Base-by-base conservation (phyloP, 257 asterid genomes). In the Apocynum venetum region DNA sequence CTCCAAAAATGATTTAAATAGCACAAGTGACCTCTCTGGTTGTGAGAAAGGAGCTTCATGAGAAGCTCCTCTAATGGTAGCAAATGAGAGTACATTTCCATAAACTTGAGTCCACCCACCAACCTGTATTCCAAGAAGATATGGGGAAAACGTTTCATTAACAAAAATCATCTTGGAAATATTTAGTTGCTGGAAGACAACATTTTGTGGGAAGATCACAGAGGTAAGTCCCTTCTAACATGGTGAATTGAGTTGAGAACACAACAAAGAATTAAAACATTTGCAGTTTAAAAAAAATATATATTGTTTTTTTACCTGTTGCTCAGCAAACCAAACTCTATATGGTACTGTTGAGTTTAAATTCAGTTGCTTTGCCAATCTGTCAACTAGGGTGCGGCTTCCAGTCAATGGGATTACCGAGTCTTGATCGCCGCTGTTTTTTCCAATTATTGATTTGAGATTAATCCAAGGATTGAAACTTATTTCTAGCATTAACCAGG, bases 21-120 rank as follows among this genome's bases (percentile, higher is more conserved):
- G 82, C 76, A 91, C 93, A 4, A 89, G 86, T 31, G 96, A 89
- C 79, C 96, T 86, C 78, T 86, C 85, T 13, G 96, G 96, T 83
- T 91, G 91, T 48, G 96, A 89, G 80, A 91, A 89, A 13, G 96
- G 96, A 83, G 86, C 96, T 84, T 91, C 96, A 78, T 89, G 96
- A 75, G 93, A 87, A 71, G 96, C 96, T 6, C 89, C 96, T 85
- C 96, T 83, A n/a, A 91, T 79, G 14, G 94, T 91, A 25, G 92
- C 94, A 87, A 91, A 91, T 12, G 96, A 85, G 36, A 91, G 88
- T 3, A 84, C 47, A 83, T 91, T 80, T 1, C 89, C 94, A 69
- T 91, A 91, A 41, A 82, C 90, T 81, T 85, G 90, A 70, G 92
- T 91, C 96, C 96, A 89, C 77, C 94, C 94, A 73, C 91, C 96